Evolutionary conservation across 495 filamentous ascomycete genomes (phyloP).

Genomic region (Friedmanniomyces simplex): DNA sequence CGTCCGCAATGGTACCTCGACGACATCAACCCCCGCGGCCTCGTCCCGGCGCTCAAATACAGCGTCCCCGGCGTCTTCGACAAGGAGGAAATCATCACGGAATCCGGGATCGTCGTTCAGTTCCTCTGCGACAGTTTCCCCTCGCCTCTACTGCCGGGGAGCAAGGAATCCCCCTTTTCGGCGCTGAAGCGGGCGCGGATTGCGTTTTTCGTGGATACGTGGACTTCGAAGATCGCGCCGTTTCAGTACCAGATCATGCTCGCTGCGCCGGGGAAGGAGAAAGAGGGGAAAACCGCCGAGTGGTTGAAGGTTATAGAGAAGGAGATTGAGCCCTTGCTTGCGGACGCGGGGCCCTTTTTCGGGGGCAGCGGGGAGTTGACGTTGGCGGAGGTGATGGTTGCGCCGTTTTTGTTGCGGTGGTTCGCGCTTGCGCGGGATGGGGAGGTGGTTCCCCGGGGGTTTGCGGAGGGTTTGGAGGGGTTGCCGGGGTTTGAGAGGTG

Average conservation of each 20-base stretch:
- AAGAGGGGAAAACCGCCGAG: conserved; percentile 33
- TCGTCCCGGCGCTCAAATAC: conserved; percentile 65
- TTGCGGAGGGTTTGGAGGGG: conserved; percentile 38
- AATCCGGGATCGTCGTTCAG: conserved; percentile 62
- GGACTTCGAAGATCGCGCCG: conserved; percentile 48
- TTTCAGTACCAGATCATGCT: conserved; percentile 36
- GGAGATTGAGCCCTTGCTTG: conserved; percentile 65
- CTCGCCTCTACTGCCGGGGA: conserved; percentile 43
- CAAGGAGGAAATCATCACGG: conserved; percentile 52
- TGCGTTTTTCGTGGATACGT: conserved; percentile 70
- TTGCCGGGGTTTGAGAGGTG: conserved; percentile 59
- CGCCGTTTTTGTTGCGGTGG: conserved; percentile 56
- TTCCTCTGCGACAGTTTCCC: conserved; percentile 58
- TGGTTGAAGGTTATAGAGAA: conserved; percentile 48
- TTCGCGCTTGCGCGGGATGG: conserved; percentile 38
- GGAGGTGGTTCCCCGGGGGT: conserved; percentile 42
- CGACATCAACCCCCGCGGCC: conserved; percentile 75
- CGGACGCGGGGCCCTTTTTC: conserved; percentile 64
- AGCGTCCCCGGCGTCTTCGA: conserved; percentile 39
- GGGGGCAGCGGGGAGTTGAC: conserved; percentile 66
- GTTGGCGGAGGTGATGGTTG: conserved; percentile 63
- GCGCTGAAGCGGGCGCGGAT: conserved; percentile 57
- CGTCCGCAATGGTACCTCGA: conserved; percentile 76
- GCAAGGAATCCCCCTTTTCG: conserved; percentile 25
- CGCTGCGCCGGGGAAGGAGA: conserved; percentile 33